phyloP scores from a whole-genome alignment of 768 basidiomycete genomes.

The Agrocybe chaxingu region DNA sequence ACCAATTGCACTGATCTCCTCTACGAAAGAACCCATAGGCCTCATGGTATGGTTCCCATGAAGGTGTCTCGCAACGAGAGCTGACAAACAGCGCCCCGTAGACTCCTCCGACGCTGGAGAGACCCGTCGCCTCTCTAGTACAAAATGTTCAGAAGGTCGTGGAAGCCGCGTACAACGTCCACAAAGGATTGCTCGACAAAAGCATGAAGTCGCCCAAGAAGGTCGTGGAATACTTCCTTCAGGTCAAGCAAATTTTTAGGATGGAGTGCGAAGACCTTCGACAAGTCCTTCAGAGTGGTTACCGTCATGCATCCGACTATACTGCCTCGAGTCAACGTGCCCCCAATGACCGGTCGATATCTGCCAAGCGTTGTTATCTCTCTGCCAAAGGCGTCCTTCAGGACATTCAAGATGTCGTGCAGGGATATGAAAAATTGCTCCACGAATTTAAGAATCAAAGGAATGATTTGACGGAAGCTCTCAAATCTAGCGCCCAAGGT shows the following conservation, averaged over 20 bases:
- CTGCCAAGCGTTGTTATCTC: constrained; percentile 15
- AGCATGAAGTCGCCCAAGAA: constrained; percentile 6
- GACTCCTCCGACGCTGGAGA: constrained; percentile 11
- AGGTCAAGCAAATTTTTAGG: constrained; percentile 13
- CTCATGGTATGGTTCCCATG: too few species aligned
- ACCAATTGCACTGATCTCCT: too few species aligned
- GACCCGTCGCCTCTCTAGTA: constrained; percentile 14
- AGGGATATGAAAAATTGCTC: constrained; percentile 13
- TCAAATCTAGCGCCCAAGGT: background rate
- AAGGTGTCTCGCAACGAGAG: too few species aligned
- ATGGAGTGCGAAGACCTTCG: constrained; percentile 18
- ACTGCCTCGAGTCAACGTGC: constrained; percentile 16
- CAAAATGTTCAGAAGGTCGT: constrained; percentile 15
- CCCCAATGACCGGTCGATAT: constrained; percentile 15
- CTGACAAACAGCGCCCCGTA: background rate
- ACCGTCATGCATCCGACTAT: constrained; percentile 17
- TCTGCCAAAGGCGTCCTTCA: constrained; percentile 16
- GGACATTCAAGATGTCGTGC: constrained; percentile 11
- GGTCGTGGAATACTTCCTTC: constrained; percentile 12
- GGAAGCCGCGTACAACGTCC: constrained; percentile 17
- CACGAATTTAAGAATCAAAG: constrained; percentile 9
- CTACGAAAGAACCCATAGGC: too few species aligned
- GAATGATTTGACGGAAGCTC: constrained; percentile 1
- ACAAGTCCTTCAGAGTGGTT: constrained; percentile 14
- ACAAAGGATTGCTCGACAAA: constrained; percentile 9